These are phyloP conservation scores for Termitomyces sp. DNA, from an alignment of 768 basidiomycete species.

Conservation along the genomic window DNA sequence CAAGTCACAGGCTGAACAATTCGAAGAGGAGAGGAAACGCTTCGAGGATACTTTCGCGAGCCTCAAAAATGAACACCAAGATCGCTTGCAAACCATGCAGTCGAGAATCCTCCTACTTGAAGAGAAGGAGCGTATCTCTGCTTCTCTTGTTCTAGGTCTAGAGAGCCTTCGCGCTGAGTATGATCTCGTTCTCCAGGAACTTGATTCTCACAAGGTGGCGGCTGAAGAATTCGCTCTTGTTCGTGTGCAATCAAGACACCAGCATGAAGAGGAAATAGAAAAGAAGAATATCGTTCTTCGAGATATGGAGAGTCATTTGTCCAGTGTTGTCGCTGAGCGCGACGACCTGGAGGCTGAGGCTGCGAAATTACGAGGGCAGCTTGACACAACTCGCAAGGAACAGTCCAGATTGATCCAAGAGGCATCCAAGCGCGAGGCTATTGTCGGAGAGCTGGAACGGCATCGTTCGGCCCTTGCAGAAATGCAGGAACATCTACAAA, in stretches of 20 bases:
- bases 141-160: conserved; percentile 41
- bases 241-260: conserved; percentile 34
- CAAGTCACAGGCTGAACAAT: neutral
- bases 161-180: conserved; percentile 41
- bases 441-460: conserved; percentile 69
- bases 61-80: conserved; percentile 3
- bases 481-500: conserved; percentile 71
- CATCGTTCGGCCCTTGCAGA: conserved; percentile 75
- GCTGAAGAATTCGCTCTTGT: conserved; percentile 43
- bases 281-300: conserved; percentile 45
- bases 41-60: neutral
- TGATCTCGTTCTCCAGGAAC: conserved; percentile 46
- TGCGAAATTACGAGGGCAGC: conserved; percentile 48
- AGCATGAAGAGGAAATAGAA: conserved; percentile 40
- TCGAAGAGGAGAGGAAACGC: conserved; percentile 1
- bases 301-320: conserved; percentile 45
- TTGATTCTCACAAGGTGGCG: conserved; percentile 53
- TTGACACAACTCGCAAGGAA: conserved; percentile 51
- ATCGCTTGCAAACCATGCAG: neutral
- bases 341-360: conserved; percentile 40
- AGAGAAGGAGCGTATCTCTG: conserved; percentile 41
- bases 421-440: conserved; percentile 67
- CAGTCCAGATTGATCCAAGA: conserved; percentile 63
- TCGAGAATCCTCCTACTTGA: conserved; percentile 23
- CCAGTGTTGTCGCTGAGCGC: conserved; percentile 36